Evolutionary conservation across 2,329 filamentous ascomycete genomes (phyloP).

Genomic region (Botrytis fragariae): DNA sequence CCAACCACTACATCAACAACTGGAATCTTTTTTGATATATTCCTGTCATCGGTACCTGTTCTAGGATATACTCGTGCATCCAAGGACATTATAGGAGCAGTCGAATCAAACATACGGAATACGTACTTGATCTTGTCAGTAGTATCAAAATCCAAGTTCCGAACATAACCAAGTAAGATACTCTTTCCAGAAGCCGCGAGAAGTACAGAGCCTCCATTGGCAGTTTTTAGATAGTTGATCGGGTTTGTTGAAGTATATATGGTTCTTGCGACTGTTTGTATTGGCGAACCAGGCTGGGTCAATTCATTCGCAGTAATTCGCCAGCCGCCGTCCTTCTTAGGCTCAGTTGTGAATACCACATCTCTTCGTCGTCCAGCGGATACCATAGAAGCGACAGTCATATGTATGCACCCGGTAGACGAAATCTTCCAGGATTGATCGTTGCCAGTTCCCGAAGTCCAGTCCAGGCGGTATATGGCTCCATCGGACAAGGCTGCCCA

Average conservation of each 20-base stretch:
- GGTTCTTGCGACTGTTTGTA: conserved; percentile 36
- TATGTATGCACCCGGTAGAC: conserved; percentile 38
- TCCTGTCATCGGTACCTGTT: conserved; percentile 26
- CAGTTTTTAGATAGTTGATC: conserved; percentile 50
- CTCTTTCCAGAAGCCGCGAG: conserved; percentile 52
- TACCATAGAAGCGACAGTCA: conserved; percentile 40
- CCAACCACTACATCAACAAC: conserved; percentile 76
- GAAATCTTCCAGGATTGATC: conserved; percentile 43
- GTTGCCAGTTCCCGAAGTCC: conserved; percentile 49
- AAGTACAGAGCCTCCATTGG: conserved; percentile 57
- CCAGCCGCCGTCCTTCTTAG: conserved; percentile 35
- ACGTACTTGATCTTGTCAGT: conserved; percentile 51
- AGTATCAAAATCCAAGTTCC: conserved; percentile 36
- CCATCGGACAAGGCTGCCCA: conserved; percentile 62
- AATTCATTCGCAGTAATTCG: conserved; percentile 40
- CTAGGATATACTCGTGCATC: conserved; percentile 54
- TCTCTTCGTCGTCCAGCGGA: conserved; percentile 37
- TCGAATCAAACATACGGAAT: conserved; percentile 56
- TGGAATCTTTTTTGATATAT: conserved; percentile 36
- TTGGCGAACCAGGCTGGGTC: conserved; percentile 35
- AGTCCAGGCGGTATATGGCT: conserved; percentile 56
- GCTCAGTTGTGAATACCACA: conserved; percentile 40
- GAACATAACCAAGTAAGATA: conserved; percentile 59
- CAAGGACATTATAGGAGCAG: conserved; percentile 64
- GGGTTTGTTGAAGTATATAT: conserved; percentile 43